These are phyloP conservation scores for Kluyveromyces wickerhamii DNA, from an alignment of 805 yeast genomes.

Conservation along the genomic window DNA sequence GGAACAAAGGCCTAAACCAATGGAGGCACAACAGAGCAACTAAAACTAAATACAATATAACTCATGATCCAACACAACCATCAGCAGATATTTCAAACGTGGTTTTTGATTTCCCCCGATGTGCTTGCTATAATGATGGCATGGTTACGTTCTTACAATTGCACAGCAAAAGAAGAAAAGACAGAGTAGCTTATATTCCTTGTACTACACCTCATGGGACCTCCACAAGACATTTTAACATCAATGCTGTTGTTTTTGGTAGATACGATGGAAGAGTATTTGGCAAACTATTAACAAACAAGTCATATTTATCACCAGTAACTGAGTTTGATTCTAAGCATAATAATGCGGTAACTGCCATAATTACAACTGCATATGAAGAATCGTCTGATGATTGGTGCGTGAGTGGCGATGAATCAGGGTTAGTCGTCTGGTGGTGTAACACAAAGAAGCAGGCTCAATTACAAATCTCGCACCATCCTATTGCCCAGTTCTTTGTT, in stretches of 20 bases:
- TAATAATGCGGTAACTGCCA: slow-evolving; percentile 25
- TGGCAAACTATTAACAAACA: slow-evolving; percentile 28
- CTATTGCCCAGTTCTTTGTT: slow-evolving; percentile 17
- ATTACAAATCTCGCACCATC: slow-evolving; percentile 15
- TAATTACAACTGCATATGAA: slow-evolving; percentile 19
- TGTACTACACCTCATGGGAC: slow-evolving; percentile 33
- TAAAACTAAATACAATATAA: slow-evolving; percentile 26
- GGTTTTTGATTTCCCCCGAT: slow-evolving; percentile 28
- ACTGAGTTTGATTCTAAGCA: slow-evolving; percentile 26
- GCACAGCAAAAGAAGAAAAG: slow-evolving; percentile 18
- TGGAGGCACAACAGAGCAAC: slow-evolving; percentile 31
- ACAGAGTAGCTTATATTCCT: slow-evolving; percentile 28
- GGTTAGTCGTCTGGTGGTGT: slow-evolving; percentile 30
- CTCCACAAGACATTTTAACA: slow-evolving; percentile 29
- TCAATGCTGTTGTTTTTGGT: slow-evolving; percentile 30
- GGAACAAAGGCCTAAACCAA: slow-evolving; percentile 23
- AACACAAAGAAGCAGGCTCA: slow-evolving; percentile 17
- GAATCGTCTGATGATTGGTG: slow-evolving; percentile 22
- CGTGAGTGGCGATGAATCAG: slow-evolving; percentile 28
- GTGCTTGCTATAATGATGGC: slow-evolving; percentile 31
- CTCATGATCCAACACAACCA: slow-evolving; percentile 19
- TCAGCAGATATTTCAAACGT: slow-evolving; percentile 21
- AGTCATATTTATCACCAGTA: slow-evolving; percentile 27
- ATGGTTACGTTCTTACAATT: slow-evolving; percentile 27
- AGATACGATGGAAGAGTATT: slow-evolving; percentile 31